A percentile compares a stretch with the other conserved stretches of the same genome.
Conservation (phyloP, 164 flowering plant genomes). For the Umbellularia californica region DNA sequence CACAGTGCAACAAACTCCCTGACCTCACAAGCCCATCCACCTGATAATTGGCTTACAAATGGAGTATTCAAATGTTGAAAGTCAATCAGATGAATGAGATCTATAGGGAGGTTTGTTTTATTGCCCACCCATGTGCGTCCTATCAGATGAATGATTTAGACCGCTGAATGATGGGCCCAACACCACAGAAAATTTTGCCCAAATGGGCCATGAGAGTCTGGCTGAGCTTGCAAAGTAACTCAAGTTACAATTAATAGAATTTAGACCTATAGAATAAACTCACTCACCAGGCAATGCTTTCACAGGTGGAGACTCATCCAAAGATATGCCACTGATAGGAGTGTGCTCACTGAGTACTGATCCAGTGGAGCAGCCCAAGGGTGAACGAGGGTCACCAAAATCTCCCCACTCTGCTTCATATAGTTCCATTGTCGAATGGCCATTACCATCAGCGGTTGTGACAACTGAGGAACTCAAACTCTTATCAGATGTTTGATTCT, state of each 20-base stretch:
- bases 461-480: slow-evolving; percentile 42
- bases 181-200: not conserved
- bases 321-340: slow-evolving; percentile 42
- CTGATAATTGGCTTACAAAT: no score
- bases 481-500: slow-evolving; percentile 44
- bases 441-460: slow-evolving; percentile 34
- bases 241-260: no score
- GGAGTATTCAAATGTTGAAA: no score
- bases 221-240: no score
- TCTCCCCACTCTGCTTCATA: slow-evolving; percentile 31
- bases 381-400: slow-evolving; percentile 53
- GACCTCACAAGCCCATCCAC: no score
- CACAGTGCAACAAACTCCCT: no score
- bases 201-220: no score
- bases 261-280: not conserved
- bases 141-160: not conserved
- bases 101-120: no score
- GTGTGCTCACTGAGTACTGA: slow-evolving; percentile 54
- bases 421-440: slow-evolving; percentile 26
- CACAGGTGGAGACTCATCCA: slow-evolving; percentile 34
- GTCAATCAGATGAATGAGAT: no score
- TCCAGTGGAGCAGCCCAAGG: slow-evolving; percentile 55
- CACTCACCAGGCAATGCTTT: slow-evolving; percentile 44
- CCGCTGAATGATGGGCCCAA: not conserved
- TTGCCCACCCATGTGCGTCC: no score